A percentile compares a stretch with the other conserved stretches of the same genome.
Evolutionary conservation across 352 stramenopile genomes (phyloP).

Genomic region (Plasmopara viticola): DNA sequence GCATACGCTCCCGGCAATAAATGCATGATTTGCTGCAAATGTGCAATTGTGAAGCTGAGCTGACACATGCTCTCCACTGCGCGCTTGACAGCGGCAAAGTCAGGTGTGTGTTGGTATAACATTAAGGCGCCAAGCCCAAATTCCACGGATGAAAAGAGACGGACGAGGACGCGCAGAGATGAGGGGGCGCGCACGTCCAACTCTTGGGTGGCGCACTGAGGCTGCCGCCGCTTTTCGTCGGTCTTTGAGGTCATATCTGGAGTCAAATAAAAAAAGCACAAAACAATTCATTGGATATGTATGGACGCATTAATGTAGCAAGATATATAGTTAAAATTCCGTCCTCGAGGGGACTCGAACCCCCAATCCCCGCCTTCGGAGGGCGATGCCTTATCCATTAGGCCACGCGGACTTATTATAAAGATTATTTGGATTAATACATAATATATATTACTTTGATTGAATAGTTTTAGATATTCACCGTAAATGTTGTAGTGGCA

Average conservation of each 20-base stretch:
- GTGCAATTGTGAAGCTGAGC: constrained; percentile 39
- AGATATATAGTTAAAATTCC: background rate
- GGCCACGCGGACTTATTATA: constrained; percentile 24
- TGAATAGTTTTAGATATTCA: too few species aligned
- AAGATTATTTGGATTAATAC: too few species aligned
- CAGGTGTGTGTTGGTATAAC: constrained; percentile 65
- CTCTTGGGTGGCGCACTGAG: background rate
- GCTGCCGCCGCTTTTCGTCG: background rate
- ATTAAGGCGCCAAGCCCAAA: constrained; percentile 61
- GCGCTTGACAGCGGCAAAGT: constrained; percentile 54
- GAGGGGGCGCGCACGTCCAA: constrained; percentile 22
- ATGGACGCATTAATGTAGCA: too few species aligned
- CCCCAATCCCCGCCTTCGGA: constrained; percentile 65
- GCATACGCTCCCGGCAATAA: constrained; percentile 45
- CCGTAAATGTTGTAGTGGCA: too few species aligned
- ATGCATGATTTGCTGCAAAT: constrained; percentile 55
- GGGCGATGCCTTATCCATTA: constrained; percentile 75
- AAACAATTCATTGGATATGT: too few species aligned
- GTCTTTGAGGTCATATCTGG: background rate
- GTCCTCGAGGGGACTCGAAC: constrained; percentile 68
- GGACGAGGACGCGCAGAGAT: constrained; percentile 36
- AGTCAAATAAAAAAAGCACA: too few species aligned
- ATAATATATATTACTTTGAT: too few species aligned
- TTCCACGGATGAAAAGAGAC: constrained; percentile 63
- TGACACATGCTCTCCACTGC: constrained; percentile 67